These are phyloP conservation scores for Ilex aquifolium DNA, from an alignment of 257 asterid species.

Conservation along the genomic window DNA sequence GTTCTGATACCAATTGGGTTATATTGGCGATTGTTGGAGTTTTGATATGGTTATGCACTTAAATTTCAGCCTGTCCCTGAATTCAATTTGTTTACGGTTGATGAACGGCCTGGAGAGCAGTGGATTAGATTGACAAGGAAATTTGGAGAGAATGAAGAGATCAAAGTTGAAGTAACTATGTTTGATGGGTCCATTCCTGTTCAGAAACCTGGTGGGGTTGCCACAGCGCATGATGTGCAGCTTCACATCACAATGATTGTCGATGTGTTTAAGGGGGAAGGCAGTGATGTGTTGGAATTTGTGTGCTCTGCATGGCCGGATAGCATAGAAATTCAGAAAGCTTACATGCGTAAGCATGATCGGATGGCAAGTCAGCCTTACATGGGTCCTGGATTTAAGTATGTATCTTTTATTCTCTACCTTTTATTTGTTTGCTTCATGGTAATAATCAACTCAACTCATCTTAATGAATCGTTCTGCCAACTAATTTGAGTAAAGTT, in stretches of 20 bases:
- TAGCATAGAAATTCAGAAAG: constrained; percentile 52
- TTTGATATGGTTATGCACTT: constrained; percentile 5
- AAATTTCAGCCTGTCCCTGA: constrained; percentile 49
- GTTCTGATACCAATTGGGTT: too few relatives aligned
- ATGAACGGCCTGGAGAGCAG: constrained; percentile 76
- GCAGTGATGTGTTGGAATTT: constrained; percentile 50
- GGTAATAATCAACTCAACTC: too few relatives aligned
- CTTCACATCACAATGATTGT: constrained; percentile 62
- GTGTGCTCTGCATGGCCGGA: constrained; percentile 88
- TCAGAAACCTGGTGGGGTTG: constrained; percentile 36
- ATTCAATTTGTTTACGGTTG: constrained; percentile 60
- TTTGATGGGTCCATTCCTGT: constrained; percentile 63
- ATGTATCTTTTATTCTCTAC: constrained; percentile 18
- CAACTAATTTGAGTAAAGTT: too few relatives aligned
- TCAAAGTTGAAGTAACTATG: constrained; percentile 87
- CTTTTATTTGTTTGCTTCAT: constrained; percentile 3
- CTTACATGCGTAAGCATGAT: constrained; percentile 43
- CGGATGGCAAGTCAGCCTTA: constrained; percentile 27
- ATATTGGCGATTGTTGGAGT: neutral
- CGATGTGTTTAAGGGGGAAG: constrained; percentile 56
- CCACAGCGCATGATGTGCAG: constrained; percentile 41
- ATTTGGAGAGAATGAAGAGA: constrained; percentile 66
- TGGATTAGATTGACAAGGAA: constrained; percentile 67
- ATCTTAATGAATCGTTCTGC: too few relatives aligned
- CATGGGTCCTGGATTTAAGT: constrained; percentile 79